Evolutionary conservation across 2,329 filamentous ascomycete species (phyloP).

Genomic region (Scedosporium apiospermum): DNA sequence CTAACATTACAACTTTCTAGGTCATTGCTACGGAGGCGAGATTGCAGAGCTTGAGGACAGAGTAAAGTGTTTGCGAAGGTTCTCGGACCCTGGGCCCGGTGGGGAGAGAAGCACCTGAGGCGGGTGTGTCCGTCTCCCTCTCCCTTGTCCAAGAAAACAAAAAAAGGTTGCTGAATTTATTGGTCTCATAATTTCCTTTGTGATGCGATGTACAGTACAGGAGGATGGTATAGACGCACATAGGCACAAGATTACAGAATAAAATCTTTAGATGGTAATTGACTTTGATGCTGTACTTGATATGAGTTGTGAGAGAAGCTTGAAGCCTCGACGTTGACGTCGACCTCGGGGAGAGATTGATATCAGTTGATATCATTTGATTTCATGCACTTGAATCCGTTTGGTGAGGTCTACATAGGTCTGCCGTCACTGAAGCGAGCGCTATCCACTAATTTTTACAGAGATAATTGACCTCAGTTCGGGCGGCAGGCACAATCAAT

Average conservation of each 20-base stretch:
- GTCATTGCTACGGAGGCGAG: slow-evolving; percentile 85
- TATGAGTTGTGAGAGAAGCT: neutral
- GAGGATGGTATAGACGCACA: slow-evolving; percentile 5
- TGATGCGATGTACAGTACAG: slow-evolving; percentile 16
- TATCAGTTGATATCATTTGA: too few species aligned
- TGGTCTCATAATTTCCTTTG: slow-evolving; percentile 20
- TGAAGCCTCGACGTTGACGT: neutral
- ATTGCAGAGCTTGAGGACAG: slow-evolving; percentile 76
- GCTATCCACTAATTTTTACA: too few species aligned
- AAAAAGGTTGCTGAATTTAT: neutral
- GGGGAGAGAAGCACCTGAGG: neutral
- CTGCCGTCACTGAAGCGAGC: too few species aligned
- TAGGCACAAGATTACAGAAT: neutral
- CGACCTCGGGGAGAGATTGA: neutral
- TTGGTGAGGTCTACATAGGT: too few species aligned
- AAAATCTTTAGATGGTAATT: neutral
- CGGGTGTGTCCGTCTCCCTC: neutral
- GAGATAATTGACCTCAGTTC: too few species aligned
- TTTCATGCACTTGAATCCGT: too few species aligned
- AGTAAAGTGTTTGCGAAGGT: slow-evolving; percentile 35
- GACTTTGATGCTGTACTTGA: neutral
- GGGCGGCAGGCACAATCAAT: too few species aligned
- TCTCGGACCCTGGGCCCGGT: neutral
- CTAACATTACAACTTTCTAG: slow-evolving; percentile 31
- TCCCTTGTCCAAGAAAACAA: neutral